These are phyloP conservation scores for Tolypocladium cylindrosporum DNA, from an alignment of 2,329 filamentous ascomycete species.

Conservation along the genomic window DNA sequence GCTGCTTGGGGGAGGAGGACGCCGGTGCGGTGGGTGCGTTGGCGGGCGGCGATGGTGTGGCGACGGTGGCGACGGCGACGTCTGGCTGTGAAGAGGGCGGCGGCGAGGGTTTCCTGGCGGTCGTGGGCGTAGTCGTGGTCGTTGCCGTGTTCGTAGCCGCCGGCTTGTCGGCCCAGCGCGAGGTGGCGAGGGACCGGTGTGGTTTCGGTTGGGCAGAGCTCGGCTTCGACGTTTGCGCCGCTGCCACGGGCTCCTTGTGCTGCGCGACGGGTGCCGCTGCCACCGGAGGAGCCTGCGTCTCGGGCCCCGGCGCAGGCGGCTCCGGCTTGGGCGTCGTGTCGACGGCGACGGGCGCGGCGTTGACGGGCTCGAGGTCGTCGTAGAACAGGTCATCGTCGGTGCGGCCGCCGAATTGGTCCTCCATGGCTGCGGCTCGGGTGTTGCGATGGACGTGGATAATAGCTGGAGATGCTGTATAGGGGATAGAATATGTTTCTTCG, in stretches of 20 bases:
- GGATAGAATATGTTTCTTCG: neutral
- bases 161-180: constrained; percentile 23
- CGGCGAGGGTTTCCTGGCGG: neutral
- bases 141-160: neutral
- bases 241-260: neutral
- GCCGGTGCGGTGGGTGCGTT: constrained; percentile 1
- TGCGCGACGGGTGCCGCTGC: neutral
- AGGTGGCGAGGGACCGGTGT: constrained; percentile 17
- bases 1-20: constrained; percentile 8
- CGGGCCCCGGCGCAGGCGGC: constrained; percentile 9
- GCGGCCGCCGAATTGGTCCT: constrained; percentile 50
- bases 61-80: constrained; percentile 6
- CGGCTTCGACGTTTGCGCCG: neutral
- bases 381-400: constrained; percentile 55
- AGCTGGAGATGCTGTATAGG: neutral
- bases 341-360: constrained; percentile 21
- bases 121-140: neutral
- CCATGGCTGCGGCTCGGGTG: constrained; percentile 27
- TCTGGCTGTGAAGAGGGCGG: neutral
- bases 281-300: constrained; percentile 4
- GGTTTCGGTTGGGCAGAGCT: neutral
- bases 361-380: constrained; percentile 50
- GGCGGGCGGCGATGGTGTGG: constrained; percentile 4
- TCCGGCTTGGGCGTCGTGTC: constrained; percentile 4
- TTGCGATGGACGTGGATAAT: neutral